A percentile compares a stretch with the other conserved stretches of the same genome.
Conservation (phyloP, 208 protist species). For the Trypanosoma conorhini region DNA sequence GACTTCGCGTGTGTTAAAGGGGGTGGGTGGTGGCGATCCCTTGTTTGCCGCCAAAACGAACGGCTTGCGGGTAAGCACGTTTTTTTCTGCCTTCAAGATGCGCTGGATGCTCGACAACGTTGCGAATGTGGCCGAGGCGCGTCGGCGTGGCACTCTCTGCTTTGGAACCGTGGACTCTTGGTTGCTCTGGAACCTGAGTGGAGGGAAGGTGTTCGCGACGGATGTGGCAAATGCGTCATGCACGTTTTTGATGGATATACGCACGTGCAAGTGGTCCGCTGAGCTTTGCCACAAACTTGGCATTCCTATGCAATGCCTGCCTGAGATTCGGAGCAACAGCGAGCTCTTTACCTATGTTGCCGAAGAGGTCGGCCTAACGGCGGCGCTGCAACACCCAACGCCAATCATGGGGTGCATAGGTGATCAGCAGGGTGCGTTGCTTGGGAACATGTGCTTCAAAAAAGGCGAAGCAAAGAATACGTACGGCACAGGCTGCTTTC, state of each 20-base stretch:
- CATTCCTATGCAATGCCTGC: constrained; percentile 89
- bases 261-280: constrained; percentile 93
- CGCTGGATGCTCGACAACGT: constrained; percentile 97
- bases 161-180: constrained; percentile 98
- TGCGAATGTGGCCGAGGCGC: constrained; percentile 67
- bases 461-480: constrained; percentile 96
- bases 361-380: constrained; percentile 34
- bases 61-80: constrained; percentile 96
- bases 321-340: constrained; percentile 91
- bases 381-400: constrained; percentile 35
- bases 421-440: constrained; percentile 97
- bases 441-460: constrained; percentile 95
- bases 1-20: constrained; percentile 37
- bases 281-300: constrained; percentile 73
- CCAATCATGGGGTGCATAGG: constrained; percentile 92
- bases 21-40: constrained; percentile 46
- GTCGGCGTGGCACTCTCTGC: constrained; percentile 59
- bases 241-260: constrained; percentile 98
- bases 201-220: constrained; percentile 85
- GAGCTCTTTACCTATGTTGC: constrained; percentile 58
- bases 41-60: constrained; percentile 50
- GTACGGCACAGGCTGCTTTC: constrained; percentile 99
- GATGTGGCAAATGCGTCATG: constrained; percentile 98
- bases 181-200: constrained; percentile 97
- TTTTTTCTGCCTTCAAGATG: constrained; percentile 98